Evolutionary conservation across 331 rosid species (phyloP), one percentile per base, ranked within the genome.

Genomic region (Rhamnella rubrinervis): DNA sequence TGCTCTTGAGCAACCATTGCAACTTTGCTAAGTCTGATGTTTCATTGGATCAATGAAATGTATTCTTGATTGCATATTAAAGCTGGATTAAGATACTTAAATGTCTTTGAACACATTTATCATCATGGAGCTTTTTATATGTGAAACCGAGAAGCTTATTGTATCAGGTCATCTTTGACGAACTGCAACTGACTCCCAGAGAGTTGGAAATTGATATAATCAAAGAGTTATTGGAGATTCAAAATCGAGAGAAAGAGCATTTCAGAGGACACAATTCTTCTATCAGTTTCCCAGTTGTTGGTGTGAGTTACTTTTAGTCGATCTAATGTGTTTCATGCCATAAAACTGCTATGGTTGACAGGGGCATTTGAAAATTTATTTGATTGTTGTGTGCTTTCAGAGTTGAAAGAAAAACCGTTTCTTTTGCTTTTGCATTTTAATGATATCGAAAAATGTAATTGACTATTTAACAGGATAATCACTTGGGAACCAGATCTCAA

Each of bases 141-240:
- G 19, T 67, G 37, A 66, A 46, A 28, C 44, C 51, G 7, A 64
- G 21, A 64, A 19, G 31, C 26, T 21, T 14, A 25, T 3, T 6
- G 5, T 23, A 25, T 70, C 40, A 79, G 92, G 85, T 84, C 39
- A 75, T 78, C 63, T 79, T 85, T 84, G 76, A 44, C 12, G 49
- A 77, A 55, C 85, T 84, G 28, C 71, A 81, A 80, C 84, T 83
- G 37, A 74, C 87, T 64, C 55, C 82, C 31, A 78, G 3, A 66
- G 88, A 84, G 83, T 74, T 72, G 58, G 75, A 81, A 79, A 12
- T 72, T 8, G 77, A 66, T 50, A 77, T 81, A 65, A 77, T 86
- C 72, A 81, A 84, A 79, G 85, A 84, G 70, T 78, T 77, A 65
- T 39, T 83, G 63, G 69, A 56, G 77, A 71, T 66, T 20, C 72